phyloP scores from a whole-genome alignment of 768 basidiomycete species.

The Termitomyces bulborhizus region DNA sequence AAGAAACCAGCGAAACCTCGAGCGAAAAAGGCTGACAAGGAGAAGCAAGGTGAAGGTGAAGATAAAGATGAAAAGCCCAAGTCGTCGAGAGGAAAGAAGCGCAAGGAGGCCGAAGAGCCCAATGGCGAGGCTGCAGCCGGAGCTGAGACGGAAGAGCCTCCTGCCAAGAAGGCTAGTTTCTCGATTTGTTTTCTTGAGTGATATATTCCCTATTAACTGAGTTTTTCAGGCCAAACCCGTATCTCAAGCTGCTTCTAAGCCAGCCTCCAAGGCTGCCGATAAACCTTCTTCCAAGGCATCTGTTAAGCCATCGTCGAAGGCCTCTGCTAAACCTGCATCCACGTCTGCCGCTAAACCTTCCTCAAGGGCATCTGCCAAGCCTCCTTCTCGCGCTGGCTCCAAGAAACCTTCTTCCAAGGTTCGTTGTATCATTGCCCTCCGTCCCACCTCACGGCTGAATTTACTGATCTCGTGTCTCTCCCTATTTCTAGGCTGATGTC shows the following conservation, averaged over 20 bases:
- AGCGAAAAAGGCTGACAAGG: slow-evolving; percentile 44
- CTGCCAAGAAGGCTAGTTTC: slow-evolving; percentile 56
- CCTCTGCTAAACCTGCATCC: slow-evolving; percentile 37
- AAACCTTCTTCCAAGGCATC: slow-evolving; percentile 33
- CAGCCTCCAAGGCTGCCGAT: slow-evolving; percentile 25
- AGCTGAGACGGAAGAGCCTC: slow-evolving; percentile 35
- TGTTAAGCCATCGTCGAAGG: slow-evolving; percentile 36
- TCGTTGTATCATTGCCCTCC: slow-evolving; percentile 10
- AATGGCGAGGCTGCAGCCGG: slow-evolving; percentile 26
- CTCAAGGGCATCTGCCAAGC: slow-evolving; percentile 42
- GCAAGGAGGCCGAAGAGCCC: slow-evolving; percentile 36
- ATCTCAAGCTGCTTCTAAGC: slow-evolving; percentile 27
- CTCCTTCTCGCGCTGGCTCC: slow-evolving; percentile 51
- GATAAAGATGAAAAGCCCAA: slow-evolving; percentile 55
- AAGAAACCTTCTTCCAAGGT: slow-evolving; percentile 66
- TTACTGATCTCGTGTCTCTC: background rate
- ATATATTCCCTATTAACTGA: background rate
- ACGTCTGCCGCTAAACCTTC: slow-evolving; percentile 34
- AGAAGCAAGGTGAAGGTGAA: slow-evolving; percentile 31
- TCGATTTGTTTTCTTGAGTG: slow-evolving; percentile 1
- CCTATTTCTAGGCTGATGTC: slow-evolving; percentile 12
- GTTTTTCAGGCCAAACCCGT: slow-evolving; percentile 35
- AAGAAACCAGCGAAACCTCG: slow-evolving; percentile 68
- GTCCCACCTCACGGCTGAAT: background rate
- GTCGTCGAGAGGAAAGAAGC: slow-evolving; percentile 33